Evolutionary conservation across 2,329 filamentous ascomycete genomes (phyloP).

Genomic region (Beauveria brongniartii): DNA sequence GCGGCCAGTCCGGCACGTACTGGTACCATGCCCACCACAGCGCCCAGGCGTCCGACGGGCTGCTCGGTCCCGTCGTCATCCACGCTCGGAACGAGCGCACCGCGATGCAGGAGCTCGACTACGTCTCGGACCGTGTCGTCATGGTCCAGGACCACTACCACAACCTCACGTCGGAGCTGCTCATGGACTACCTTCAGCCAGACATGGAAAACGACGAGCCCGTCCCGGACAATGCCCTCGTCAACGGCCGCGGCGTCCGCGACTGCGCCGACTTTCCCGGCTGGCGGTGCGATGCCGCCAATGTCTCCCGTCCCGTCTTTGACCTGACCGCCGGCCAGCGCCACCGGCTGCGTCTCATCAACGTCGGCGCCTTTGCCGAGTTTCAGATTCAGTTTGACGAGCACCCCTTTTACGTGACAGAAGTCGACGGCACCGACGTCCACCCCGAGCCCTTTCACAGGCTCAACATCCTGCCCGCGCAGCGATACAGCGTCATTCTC

Average conservation of each 20-base stretch:
- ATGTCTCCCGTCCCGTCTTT: slow-evolving; percentile 29
- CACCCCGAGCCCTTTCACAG: slow-evolving; percentile 50
- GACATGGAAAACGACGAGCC: slow-evolving; percentile 54
- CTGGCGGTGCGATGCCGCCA: slow-evolving; percentile 36
- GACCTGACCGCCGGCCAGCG: slow-evolving; percentile 44
- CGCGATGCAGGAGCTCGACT: slow-evolving; percentile 20
- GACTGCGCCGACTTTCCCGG: slow-evolving; percentile 26
- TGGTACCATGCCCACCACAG: slow-evolving; percentile 60
- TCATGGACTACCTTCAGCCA: slow-evolving; percentile 46
- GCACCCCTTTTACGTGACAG: slow-evolving; percentile 56
- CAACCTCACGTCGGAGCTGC: slow-evolving; percentile 40
- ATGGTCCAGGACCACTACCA: slow-evolving; percentile 72
- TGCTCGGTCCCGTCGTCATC: slow-evolving; percentile 60
- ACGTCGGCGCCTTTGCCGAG: slow-evolving; percentile 62
- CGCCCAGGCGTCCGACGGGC: slow-evolving; percentile 59
- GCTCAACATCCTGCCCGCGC: slow-evolving; percentile 60
- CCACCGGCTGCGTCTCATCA: slow-evolving; percentile 61
- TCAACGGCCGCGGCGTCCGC: slow-evolving; percentile 46
- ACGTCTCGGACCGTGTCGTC: slow-evolving; percentile 46
- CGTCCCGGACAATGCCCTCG: slow-evolving; percentile 54
- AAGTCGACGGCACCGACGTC: slow-evolving; percentile 62
- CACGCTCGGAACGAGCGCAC: slow-evolving; percentile 41
- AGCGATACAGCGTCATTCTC: slow-evolving; percentile 61
- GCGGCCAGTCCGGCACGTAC: slow-evolving; percentile 39
- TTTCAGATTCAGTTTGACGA: slow-evolving; percentile 65